These are phyloP conservation scores for Hamamelis virginiana DNA, from an alignment of 164 flowering plant species.

Conservation along the genomic window DNA sequence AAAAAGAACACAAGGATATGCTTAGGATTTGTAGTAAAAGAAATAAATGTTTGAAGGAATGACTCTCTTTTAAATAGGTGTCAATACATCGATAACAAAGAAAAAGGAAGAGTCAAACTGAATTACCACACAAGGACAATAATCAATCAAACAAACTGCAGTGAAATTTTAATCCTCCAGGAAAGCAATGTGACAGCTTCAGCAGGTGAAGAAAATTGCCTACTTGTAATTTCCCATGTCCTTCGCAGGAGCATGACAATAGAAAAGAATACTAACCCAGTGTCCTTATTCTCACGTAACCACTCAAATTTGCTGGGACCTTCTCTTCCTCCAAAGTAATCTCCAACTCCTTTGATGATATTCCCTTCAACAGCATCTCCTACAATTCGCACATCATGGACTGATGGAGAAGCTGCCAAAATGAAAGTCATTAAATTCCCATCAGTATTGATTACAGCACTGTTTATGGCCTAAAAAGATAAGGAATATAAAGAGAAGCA, in stretches of 20 bases:
- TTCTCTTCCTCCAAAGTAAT: conserved; percentile 95
- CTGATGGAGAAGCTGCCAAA: conserved; percentile 86
- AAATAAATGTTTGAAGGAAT: too few relatives aligned
- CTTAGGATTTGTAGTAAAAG: too few relatives aligned
- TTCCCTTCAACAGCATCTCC: conserved; percentile 85
- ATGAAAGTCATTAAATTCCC: conserved; percentile 13
- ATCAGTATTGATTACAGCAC: conserved; percentile 1
- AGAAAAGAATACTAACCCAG: conserved; percentile 55
- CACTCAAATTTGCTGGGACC: conserved; percentile 99
- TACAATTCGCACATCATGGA: conserved; percentile 63
- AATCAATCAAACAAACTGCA: not conserved
- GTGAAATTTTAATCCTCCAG: not conserved
- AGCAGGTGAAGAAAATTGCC: not conserved
- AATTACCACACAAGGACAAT: too few relatives aligned
- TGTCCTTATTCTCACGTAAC: conserved; percentile 74
- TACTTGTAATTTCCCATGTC: not conserved
- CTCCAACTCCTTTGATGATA: conserved; percentile 70
- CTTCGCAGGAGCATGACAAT: not conserved
- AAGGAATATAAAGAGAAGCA: not conserved
- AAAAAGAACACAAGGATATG: too few relatives aligned
- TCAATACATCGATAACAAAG: too few relatives aligned
- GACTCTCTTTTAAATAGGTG: too few relatives aligned
- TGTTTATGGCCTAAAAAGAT: not conserved
- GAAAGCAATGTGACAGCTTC: not conserved
- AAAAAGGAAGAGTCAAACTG: too few relatives aligned